Conservation (phyloP, 495 filamentous ascomycete genomes). For the Hyaloscypha bicolor region DNA sequence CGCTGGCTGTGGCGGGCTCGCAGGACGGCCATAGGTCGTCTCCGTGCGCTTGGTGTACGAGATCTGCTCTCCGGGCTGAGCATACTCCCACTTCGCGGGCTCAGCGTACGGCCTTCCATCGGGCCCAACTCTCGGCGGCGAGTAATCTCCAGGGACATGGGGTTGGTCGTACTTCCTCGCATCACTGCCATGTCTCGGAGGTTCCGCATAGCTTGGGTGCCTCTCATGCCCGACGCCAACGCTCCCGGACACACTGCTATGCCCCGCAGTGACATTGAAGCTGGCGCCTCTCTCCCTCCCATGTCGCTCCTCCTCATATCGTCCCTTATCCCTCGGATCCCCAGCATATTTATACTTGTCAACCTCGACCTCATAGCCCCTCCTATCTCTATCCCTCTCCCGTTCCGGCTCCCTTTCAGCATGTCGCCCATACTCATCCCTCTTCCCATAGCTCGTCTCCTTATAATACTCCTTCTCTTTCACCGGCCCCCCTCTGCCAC, state of each 20-base stretch:
- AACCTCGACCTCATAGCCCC: constrained; percentile 4
- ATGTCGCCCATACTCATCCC: constrained; percentile 22
- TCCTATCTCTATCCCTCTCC: background rate
- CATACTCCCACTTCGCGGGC: constrained; percentile 39
- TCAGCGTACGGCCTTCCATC: constrained; percentile 30
- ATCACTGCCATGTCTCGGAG: constrained; percentile 3
- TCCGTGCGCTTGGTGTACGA: constrained; percentile 31
- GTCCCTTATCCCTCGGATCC: constrained; percentile 4
- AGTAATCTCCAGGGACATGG: background rate
- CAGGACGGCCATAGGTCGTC: constrained; percentile 31
- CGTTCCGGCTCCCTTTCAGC: constrained; percentile 1
- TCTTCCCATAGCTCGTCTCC: constrained; percentile 21
- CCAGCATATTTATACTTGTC: constrained; percentile 2
- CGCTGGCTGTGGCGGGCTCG: constrained; percentile 32
- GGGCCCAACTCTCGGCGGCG: constrained; percentile 4
- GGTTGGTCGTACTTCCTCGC: background rate
- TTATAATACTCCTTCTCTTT: constrained; percentile 31
- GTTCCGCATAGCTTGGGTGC: constrained; percentile 32
- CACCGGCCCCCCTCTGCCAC: constrained; percentile 4
- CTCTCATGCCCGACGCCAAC: constrained; percentile 31
- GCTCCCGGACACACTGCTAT: constrained; percentile 31
- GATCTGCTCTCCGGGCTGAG: constrained; percentile 35
- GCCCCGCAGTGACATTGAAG: constrained; percentile 31
- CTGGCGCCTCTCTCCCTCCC: constrained; percentile 32
- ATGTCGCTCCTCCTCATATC: constrained; percentile 17